Percentiles rank a stretch among this genome's conserved stretches.
These are phyloP conservation scores for Nitzschia inconspicua DNA, from an alignment of 108 stramenopile genomes.

Conservation along the genomic window DNA sequence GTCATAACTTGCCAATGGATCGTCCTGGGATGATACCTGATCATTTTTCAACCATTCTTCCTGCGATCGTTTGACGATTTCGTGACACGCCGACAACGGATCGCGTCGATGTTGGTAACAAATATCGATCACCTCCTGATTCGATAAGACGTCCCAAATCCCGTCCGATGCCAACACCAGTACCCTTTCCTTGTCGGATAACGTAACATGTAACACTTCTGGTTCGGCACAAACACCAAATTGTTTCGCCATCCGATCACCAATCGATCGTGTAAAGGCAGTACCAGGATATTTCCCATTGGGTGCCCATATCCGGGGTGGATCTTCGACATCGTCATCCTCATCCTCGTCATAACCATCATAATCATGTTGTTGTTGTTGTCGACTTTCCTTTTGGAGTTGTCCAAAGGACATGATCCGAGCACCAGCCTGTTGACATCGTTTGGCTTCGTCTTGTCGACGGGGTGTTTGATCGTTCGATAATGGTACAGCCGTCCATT, in stretches of 20 bases:
- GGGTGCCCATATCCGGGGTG: conserved; percentile 66
- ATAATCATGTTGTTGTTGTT: conserved; percentile 19
- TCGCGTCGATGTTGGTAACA: neutral
- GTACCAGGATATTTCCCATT: conserved; percentile 71
- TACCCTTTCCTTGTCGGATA: conserved; percentile 42
- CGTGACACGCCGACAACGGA: neutral
- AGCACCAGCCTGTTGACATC: neutral
- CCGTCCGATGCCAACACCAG: too few species aligned
- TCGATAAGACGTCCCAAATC: too few species aligned
- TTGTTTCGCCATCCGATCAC: conserved; percentile 65
- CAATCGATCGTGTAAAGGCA: conserved; percentile 76
- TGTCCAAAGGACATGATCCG: neutral
- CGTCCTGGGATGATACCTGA: too few species aligned
- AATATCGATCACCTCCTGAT: too few species aligned
- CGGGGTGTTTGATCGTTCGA: too few species aligned
- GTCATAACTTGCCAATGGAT: too few species aligned
- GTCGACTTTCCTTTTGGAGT: neutral
- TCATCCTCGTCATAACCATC: too few species aligned
- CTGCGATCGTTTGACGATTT: too few species aligned
- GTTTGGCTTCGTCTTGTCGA: neutral
- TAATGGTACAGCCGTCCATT: too few species aligned
- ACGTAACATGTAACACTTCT: conserved; percentile 44
- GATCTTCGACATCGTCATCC: conserved; percentile 68
- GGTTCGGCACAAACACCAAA: conserved; percentile 67
- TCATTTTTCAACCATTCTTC: too few species aligned